Evolutionary conservation across 2,329 filamentous ascomycete species (phyloP), one percentile per base, ranked within the genome.

Genomic region (Penicillium sp.): DNA sequence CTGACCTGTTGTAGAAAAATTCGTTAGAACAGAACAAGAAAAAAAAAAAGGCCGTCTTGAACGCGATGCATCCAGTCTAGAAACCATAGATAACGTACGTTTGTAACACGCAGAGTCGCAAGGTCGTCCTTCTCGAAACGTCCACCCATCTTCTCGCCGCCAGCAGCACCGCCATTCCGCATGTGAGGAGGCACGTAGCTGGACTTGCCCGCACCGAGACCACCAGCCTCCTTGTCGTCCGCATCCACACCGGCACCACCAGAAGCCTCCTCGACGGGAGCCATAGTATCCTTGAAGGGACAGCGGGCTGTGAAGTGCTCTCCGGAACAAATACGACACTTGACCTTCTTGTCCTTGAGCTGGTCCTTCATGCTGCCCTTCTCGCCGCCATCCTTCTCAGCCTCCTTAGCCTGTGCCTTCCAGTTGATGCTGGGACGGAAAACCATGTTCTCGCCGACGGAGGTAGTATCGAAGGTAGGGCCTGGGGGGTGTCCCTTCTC

Each of bases 211-310:
- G 77, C 79, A 52, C 86, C 87, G 26, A 86, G 79, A 29, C 79
- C 83, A 58, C 86, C 89, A 33, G 76, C 76, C 39, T 76, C 69
- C 41, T 73, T 70, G 22, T 75, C 79, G 49, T 77, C 77, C 48
- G 75, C 81, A 24, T 78, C 82, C 27, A 70, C 74, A 27, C 77
- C 81, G 22, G 68, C 71, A 29, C 66, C 73, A 48, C 64, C 71
- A 43, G 70, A 62, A 21, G 74, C 60, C 65, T 81, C 80, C 43
- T 80, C 79, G 56, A 81, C 76, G 7, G 80, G 95, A 35, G 93
- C 92, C 92, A 99, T 97, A 69, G 93, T 99, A 76, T 98, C 95
- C 84, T 98, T 99, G 88, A 96, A 99, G 35, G 95, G 95, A 86
- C 95, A 99, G 77, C 95, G 89, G 67, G 93, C 93, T 43, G 95